These are phyloP conservation scores for Globisporangium paroecandrum DNA, from an alignment of 352 stramenopile genomes.

Conservation along the genomic window DNA sequence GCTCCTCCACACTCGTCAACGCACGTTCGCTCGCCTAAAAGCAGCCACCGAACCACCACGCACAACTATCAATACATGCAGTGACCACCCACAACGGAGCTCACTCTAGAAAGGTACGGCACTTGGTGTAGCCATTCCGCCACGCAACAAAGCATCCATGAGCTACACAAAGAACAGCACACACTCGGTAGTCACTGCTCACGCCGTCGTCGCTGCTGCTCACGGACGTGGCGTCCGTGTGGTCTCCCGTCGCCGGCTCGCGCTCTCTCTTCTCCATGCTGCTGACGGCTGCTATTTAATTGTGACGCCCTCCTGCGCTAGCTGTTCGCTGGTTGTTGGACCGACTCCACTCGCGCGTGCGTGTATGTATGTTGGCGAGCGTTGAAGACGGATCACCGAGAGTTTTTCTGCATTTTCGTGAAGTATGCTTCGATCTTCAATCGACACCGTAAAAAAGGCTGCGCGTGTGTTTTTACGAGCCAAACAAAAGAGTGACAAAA, in stretches of 20 bases:
- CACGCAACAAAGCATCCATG: background rate
- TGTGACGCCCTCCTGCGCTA: background rate
- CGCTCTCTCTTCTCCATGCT: conserved; percentile 8
- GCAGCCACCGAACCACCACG: background rate
- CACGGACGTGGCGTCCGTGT: conserved; percentile 21
- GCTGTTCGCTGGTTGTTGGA: background rate
- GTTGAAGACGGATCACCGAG: background rate
- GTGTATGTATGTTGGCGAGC: background rate
- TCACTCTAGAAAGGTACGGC: no score
- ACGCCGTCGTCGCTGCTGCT: conserved; percentile 37
- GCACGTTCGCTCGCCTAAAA: conserved; percentile 61
- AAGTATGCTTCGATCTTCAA: background rate
- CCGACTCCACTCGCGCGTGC: conserved; percentile 1
- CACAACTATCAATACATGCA: background rate
- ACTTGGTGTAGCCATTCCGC: background rate
- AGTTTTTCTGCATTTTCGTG: conserved; percentile 1
- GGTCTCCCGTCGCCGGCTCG: conserved; percentile 7
- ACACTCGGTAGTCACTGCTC: conserved; percentile 44
- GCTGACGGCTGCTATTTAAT: background rate
- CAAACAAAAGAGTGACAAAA: background rate
- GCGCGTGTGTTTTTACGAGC: background rate
- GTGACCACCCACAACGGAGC: no score
- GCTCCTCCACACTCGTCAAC: conserved; percentile 58
- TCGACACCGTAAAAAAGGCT: background rate
- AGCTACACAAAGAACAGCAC: conserved; percentile 5